phyloP scores from a whole-genome alignment of 768 basidiomycete species.

The Cyclocybe aegerita region DNA sequence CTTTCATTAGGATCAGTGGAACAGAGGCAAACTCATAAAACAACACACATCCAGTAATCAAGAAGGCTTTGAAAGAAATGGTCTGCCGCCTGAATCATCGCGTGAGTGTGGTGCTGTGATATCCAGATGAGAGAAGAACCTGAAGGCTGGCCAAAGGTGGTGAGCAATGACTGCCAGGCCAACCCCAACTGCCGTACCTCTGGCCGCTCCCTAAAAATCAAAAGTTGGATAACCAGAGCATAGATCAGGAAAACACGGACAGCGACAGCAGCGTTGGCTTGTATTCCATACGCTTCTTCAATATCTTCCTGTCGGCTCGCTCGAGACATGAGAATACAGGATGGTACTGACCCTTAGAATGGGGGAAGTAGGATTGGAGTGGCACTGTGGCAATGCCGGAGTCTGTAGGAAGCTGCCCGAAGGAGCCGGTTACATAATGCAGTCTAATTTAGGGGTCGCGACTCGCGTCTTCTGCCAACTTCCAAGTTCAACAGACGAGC shows the following conservation, averaged over 20 bases:
- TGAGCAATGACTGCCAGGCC: constrained; percentile 66
- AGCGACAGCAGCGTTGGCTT: constrained; percentile 56
- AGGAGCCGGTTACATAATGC: too few species aligned
- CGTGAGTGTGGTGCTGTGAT: not conserved
- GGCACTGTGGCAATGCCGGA: too few species aligned
- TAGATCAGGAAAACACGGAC: constrained; percentile 33
- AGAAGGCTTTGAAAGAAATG: constrained; percentile 76
- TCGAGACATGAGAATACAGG: constrained; percentile 25
- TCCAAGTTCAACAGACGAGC: too few species aligned
- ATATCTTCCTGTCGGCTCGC: constrained; percentile 51
- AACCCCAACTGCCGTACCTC: constrained; percentile 52
- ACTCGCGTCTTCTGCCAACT: too few species aligned
- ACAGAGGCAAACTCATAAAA: constrained; percentile 1
- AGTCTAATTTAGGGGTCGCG: too few species aligned
- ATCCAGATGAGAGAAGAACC: constrained; percentile 36
- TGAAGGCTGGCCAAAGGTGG: constrained; percentile 70
- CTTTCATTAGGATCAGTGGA: not conserved
- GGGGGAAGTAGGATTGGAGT: not conserved
- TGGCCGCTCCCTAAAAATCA: constrained; percentile 47
- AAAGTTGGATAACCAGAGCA: constrained; percentile 10
- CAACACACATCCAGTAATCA: constrained; percentile 67
- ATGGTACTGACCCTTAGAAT: not conserved
- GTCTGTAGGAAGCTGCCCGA: too few species aligned
- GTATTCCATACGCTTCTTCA: constrained; percentile 57
- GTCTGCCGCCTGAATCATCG: constrained; percentile 62